Evolutionary conservation across 345 rosid species (phyloP), one percentile per base, ranked within the genome.

Genomic region (Brassica napus): DNA sequence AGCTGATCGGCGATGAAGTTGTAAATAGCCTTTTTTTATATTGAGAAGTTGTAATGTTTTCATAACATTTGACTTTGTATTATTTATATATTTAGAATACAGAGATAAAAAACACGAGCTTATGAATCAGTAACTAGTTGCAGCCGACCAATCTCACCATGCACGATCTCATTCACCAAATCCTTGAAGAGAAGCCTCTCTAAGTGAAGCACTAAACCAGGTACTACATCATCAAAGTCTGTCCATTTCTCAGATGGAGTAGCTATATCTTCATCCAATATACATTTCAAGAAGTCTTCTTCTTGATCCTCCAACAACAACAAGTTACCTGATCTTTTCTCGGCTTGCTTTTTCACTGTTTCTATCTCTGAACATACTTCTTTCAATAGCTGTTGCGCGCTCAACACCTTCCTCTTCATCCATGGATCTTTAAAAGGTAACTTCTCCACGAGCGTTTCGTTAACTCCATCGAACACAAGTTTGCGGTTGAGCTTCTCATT

Each of bases 101-200:
- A 44, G 54, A 39, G 47, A 37, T 37, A 10, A 37, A 37, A 35
- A 1, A 35, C 42, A 35, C 42, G 42, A 35, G 11, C 6, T 44
- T 44, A 44, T 44, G 15, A 44, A 44, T 44, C 54, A 44, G 15
- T 44, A 12, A 39, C 47, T 39, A 39, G 14, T 39, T 83, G 84
- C 47, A 65, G 59, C 68, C 80, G 82, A 16, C 78, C 87, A 15
- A 83, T 82, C 74, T 84, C 92, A 31, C 94, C 91, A 4, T 72
- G 85, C 82, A 91, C 89, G 65, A 90, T 85, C 80, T 95, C 98
- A 57, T 85, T 84, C 24, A 93, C 93, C 62, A 93, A 77, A 80
- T 95, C 99, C 82, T 90, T 95, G 83, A 93, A 95, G 55, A 95
- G 79, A 81, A 83, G 73, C 71, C 98, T 73, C 86, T 95, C 99